Conservation (phyloP, 257 asterid species). For the Linderniella brevidens region DNA sequence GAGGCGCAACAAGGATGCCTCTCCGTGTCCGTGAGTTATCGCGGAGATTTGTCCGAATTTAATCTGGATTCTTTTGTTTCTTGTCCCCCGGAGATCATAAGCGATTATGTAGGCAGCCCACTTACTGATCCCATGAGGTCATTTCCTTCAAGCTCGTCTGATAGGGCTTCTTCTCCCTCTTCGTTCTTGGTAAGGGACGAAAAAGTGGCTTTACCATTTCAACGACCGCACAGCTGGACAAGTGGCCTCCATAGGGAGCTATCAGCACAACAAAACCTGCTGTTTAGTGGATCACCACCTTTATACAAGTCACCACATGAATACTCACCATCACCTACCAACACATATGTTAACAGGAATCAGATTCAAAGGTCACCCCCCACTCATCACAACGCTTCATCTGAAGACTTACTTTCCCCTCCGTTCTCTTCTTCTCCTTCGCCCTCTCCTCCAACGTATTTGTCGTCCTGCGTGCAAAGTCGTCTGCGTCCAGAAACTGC, state of each 20-base stretch:
- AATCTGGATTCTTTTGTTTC: constrained; percentile 51
- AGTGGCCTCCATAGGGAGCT: constrained; percentile 59
- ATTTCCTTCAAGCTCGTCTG: constrained; percentile 41
- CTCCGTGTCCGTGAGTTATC: constrained; percentile 63
- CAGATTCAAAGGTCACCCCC: constrained; percentile 31
- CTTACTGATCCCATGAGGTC: constrained; percentile 65
- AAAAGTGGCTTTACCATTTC: constrained; percentile 37
- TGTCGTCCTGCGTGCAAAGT: constrained; percentile 24
- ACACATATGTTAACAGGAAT: constrained; percentile 23
- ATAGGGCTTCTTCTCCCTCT: constrained; percentile 33
- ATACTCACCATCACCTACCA: constrained; percentile 42
- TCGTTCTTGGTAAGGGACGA: constrained; percentile 33
- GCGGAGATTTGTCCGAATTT: constrained; percentile 57
- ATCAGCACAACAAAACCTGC: constrained; percentile 35
- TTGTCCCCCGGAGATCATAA: constrained; percentile 69
- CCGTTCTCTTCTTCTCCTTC: constrained; percentile 86
- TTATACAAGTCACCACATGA: constrained; percentile 43
- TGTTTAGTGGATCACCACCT: constrained; percentile 58
- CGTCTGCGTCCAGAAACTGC: constrained; percentile 57
- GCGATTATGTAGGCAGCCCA: constrained; percentile 95
- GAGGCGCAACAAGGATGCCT: constrained; percentile 80
- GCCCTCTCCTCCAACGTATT: constrained; percentile 70
- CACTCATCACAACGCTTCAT: constrained; percentile 24
- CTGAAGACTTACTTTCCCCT: constrained; percentile 72
- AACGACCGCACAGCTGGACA: constrained; percentile 93